Percentiles rank a stretch among this genome's conserved stretches.
phyloP scores from a whole-genome alignment of 768 basidiomycete species.

The Leucogyrophana mollusca region DNA sequence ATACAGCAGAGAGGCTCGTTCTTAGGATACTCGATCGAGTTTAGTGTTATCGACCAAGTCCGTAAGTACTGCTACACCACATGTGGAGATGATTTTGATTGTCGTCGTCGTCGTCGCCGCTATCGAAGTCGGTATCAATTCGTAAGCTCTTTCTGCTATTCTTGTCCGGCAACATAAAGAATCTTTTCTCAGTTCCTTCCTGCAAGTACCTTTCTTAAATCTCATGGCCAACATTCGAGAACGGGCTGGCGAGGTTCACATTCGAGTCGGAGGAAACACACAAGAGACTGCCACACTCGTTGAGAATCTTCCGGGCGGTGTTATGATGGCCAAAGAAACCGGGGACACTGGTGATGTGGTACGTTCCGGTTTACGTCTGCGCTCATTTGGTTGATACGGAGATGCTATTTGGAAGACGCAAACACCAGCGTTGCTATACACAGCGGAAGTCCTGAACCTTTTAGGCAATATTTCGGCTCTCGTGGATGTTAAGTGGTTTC shows the following conservation, averaged over 20 bases:
- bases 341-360: constrained; percentile 26
- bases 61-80: constrained; percentile 25
- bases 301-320: constrained; percentile 20
- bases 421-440: constrained; percentile 49
- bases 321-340: too few species aligned
- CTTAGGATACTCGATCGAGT: constrained; percentile 61
- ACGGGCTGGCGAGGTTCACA: constrained; percentile 40
- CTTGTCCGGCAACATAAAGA: neutral
- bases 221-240: constrained; percentile 42
- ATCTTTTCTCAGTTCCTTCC: constrained; percentile 18
- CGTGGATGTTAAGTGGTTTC: constrained; percentile 48
- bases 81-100: neutral
- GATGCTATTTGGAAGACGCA: constrained; percentile 43
- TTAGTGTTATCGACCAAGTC: constrained; percentile 57
- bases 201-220: constrained; percentile 43
- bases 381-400: constrained; percentile 18
- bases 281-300: constrained; percentile 41
- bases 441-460: constrained; percentile 48
- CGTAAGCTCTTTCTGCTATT: constrained; percentile 4
- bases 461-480: constrained; percentile 45
- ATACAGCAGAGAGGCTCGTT: constrained; percentile 41
- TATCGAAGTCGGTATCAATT: constrained; percentile 11
- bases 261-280: constrained; percentile 51
- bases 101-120: too few species aligned
- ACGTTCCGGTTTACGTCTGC: constrained; percentile 2